Conservation (phyloP, 1,139 yeast genomes). For the Saccharomyces hybrid region DNA sequence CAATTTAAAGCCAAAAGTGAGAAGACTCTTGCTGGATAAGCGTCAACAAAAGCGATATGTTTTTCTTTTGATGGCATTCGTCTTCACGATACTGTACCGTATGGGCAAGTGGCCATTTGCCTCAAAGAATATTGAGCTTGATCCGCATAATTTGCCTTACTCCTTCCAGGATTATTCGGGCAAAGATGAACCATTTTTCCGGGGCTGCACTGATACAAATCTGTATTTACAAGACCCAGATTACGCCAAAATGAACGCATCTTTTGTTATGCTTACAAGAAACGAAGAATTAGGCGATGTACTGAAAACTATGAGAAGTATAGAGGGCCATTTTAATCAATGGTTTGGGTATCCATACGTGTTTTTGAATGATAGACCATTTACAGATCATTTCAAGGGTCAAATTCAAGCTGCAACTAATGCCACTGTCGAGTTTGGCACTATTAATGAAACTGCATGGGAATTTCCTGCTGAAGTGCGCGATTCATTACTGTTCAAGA, state of each 20-base stretch:
- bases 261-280: slow-evolving; percentile 69
- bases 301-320: slow-evolving; percentile 54
- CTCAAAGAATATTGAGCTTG: background rate
- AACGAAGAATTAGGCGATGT: slow-evolving; percentile 68
- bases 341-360: slow-evolving; percentile 88
- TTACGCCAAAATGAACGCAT: slow-evolving; percentile 53
- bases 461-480: slow-evolving; percentile 7
- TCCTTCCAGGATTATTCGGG: slow-evolving; percentile 13
- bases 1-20: background rate
- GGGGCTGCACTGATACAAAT: slow-evolving; percentile 41
- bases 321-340: slow-evolving; percentile 79
- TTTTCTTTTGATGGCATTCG: background rate
- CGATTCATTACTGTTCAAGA: slow-evolving; percentile 35
- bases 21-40: background rate
- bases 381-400: slow-evolving; percentile 51
- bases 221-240: slow-evolving; percentile 30
- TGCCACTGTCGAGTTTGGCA: too few relatives aligned
- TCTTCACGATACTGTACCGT: background rate
- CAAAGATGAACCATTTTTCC: slow-evolving; percentile 35
- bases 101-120: background rate
- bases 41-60: background rate
- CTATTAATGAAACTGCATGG: too few relatives aligned
- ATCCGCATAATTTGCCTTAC: slow-evolving; percentile 4
- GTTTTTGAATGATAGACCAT: slow-evolving; percentile 69
- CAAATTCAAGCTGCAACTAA: slow-evolving; percentile 35